Evolutionary conservation across 2,329 filamentous ascomycete genomes (phyloP).

Genomic region (Torrubiellomyces zombiae): DNA sequence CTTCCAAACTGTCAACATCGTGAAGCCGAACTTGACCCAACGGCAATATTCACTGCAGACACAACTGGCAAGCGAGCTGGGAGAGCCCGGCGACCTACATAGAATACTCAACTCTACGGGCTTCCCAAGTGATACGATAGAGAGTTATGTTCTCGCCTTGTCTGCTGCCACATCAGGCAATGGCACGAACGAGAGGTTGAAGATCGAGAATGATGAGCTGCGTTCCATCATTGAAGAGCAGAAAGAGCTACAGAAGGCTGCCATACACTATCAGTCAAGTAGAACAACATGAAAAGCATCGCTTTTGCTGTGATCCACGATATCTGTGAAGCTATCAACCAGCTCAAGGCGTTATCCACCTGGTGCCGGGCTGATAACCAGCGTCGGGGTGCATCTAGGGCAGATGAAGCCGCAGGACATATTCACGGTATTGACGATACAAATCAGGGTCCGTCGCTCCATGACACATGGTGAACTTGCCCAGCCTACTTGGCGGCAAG

Average conservation of each 20-base stretch:
- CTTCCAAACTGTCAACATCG: constrained; percentile 41
- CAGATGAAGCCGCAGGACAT: too few relatives aligned
- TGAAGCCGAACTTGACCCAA: constrained; percentile 64
- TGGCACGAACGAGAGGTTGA: constrained; percentile 7
- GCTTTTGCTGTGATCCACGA: too few relatives aligned
- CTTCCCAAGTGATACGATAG: constrained; percentile 28
- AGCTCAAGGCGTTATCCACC: too few relatives aligned
- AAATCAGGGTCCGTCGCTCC: too few relatives aligned
- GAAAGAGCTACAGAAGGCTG: constrained; percentile 12
- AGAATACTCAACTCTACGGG: constrained; percentile 29
- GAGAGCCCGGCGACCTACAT: constrained; percentile 24
- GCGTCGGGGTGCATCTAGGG: too few relatives aligned
- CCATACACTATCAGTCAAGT: constrained; percentile 2
- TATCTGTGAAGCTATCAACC: too few relatives aligned
- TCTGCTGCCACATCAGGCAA: constrained; percentile 9
- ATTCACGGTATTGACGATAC: too few relatives aligned
- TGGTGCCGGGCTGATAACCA: too few relatives aligned
- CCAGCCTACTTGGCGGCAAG: too few relatives aligned
- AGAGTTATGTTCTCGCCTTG: constrained; percentile 32
- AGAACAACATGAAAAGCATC: constrained; percentile 3
- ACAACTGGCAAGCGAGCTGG: constrained; percentile 36
- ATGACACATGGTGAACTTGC: too few relatives aligned
- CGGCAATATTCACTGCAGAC: constrained; percentile 48
- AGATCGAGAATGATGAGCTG: constrained; percentile 26
- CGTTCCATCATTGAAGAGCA: constrained; percentile 28